Base-by-base conservation (phyloP, 192 early-diverging fungal genomes). In the Coemansia aciculifera region DNA sequence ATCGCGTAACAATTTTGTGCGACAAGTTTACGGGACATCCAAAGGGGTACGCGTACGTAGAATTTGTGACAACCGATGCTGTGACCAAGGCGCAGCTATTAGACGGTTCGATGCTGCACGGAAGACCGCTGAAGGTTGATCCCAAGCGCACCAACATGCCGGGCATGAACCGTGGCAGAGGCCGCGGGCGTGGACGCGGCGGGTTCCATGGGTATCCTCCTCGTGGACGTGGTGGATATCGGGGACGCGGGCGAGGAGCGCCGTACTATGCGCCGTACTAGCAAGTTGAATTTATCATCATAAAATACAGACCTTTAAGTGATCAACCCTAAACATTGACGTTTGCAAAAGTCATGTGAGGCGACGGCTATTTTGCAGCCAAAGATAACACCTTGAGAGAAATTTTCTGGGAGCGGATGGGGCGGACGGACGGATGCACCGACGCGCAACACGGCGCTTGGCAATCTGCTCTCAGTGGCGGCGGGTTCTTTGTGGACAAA, bases 91-190 rank as follows among this genome's bases (percentile, higher is more conserved):
- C 98, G 37, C 83, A 97, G 82, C 84, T 87, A 31, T 77, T 98
- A 60, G 93, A 97, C 73, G 95, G 97, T 40, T 90, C 92, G 40
- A 77, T 95, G 69, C 91, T 98, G 72, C 93, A 94, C 72, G 94
- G 91, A 7, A 86, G 98, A 54, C 74, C 88, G 31, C 82, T 99
- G 40, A 78, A 92, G 86, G 93, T 94, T 31, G 90, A 90, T 29
- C 84, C 92, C 21, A 99, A 99, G 79, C 92, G 97, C 38, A 97
- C 95, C 42, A 99, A 99, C 67, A 79, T 99, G 43, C 95, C 95
- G 8, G 91, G 90, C n/a, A 88, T 94, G 82, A 79, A 85, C 63
- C 88, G 94, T 57, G 93, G 94, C 29, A 85, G 91, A 61, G 92
- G 93, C 11, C 86, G 90, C 43, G 76, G 85, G 3, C 80, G 91